phyloP scores from a whole-genome alignment of 2,329 filamentous ascomycete genomes.

The Fusarium clavum region DNA sequence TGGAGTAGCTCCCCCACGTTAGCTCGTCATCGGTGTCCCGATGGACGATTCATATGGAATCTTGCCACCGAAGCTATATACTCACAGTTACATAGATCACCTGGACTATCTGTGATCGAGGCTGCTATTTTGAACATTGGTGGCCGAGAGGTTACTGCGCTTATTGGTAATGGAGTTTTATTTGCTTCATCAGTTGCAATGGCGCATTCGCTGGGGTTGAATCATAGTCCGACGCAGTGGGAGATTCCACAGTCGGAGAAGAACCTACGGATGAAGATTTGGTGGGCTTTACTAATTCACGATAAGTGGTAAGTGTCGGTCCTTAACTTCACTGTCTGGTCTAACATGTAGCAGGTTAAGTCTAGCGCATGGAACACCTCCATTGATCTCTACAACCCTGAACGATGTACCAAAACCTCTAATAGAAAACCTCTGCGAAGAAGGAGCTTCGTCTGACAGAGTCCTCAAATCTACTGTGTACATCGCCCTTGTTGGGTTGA shows the following conservation, averaged over 20 bases:
- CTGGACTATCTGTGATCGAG: constrained; percentile 68
- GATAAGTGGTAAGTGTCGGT: constrained; percentile 61
- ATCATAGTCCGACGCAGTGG: constrained; percentile 65
- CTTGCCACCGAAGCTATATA: constrained; percentile 70
- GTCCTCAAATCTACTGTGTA: constrained; percentile 54
- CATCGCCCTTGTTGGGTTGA: constrained; percentile 58
- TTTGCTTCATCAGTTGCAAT: constrained; percentile 64
- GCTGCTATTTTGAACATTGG: constrained; percentile 69
- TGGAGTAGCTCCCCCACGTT: constrained; percentile 64
- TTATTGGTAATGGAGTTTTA: constrained; percentile 67
- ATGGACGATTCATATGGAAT: constrained; percentile 71
- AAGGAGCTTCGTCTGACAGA: constrained; percentile 25
- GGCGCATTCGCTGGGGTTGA: constrained; percentile 65
- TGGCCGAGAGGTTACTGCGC: constrained; percentile 69
- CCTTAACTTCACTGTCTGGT: rapidly evolving
- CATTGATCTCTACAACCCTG: constrained; percentile 58
- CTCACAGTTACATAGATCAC: constrained; percentile 68
- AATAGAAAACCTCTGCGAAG: constrained; percentile 50
- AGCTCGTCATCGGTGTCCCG: constrained; percentile 61
- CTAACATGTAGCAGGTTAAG: constrained; percentile 56
- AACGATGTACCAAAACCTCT: constrained; percentile 61
- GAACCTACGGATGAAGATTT: constrained; percentile 62
- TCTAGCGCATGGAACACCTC: constrained; percentile 64
- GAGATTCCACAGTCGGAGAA: constrained; percentile 64
- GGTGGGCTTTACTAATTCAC: constrained; percentile 67